phyloP scores from a whole-genome alignment of 441 rosid species.

The Aquilaria agallochum region DNA sequence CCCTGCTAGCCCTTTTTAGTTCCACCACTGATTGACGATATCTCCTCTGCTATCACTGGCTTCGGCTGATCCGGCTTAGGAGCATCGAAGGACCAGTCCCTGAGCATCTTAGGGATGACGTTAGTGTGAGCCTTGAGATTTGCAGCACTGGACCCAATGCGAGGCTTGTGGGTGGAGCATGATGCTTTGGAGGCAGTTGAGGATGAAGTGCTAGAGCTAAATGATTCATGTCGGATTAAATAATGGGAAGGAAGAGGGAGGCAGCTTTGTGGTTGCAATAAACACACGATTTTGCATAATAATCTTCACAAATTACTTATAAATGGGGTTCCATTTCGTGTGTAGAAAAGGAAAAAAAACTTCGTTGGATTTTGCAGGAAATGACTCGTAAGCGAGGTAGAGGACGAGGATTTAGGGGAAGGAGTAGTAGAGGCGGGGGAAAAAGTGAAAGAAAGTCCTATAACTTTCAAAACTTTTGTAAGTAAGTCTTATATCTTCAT shows the following conservation, averaged over 20 bases:
- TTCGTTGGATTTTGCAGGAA: too few relatives aligned
- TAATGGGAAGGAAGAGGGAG: constrained; percentile 22
- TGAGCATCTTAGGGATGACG: constrained; percentile 41
- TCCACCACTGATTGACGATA: constrained; percentile 5
- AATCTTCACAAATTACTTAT: too few relatives aligned
- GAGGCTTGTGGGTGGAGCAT: constrained; percentile 18
- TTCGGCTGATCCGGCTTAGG: constrained; percentile 46
- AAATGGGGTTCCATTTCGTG: too few relatives aligned
- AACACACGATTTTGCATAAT: background rate
- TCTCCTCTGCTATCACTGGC: constrained; percentile 55
- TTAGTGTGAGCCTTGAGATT: constrained; percentile 53
- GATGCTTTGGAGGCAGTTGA: constrained; percentile 28
- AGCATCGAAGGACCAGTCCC: constrained; percentile 46
- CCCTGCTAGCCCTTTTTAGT: too few relatives aligned
- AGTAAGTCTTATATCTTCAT: too few relatives aligned
- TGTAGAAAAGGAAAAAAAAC: too few relatives aligned
- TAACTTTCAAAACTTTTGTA: too few relatives aligned
- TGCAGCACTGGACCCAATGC: constrained; percentile 4
- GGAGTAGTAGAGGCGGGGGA: too few relatives aligned
- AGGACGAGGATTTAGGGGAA: too few relatives aligned
- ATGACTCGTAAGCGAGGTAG: too few relatives aligned
- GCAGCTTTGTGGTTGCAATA: constrained; percentile 37
- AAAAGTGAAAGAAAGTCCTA: too few relatives aligned
- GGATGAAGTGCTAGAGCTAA: constrained; percentile 46
- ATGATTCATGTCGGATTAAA: constrained; percentile 41